Conservation (phyloP, 495 filamentous ascomycete species). For the Aspergillus baeticus region DNA sequence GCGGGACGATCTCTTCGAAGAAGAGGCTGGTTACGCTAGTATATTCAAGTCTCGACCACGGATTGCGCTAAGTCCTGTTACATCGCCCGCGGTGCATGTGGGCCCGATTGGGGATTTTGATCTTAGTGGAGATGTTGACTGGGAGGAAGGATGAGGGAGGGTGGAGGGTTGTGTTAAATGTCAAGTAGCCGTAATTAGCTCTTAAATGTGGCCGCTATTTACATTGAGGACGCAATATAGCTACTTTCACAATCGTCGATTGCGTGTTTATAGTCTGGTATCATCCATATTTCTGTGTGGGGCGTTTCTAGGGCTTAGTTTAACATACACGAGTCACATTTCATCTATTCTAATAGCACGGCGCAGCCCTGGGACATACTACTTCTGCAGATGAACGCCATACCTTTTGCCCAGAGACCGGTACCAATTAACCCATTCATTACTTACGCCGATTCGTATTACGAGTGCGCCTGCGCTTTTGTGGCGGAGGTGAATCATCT, state of each 20-base stretch:
- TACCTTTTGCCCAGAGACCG: neutral
- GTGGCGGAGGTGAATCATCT: constrained; percentile 10
- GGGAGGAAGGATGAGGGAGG: neutral
- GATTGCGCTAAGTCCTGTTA: constrained; percentile 71
- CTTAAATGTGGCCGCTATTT: too few relatives aligned
- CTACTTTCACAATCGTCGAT: too few relatives aligned
- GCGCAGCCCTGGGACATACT: too few relatives aligned
- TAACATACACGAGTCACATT: too few relatives aligned
- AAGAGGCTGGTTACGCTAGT: constrained; percentile 75
- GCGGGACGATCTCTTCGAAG: constrained; percentile 58
- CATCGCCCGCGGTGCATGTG: constrained; percentile 54
- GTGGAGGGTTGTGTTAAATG: neutral
- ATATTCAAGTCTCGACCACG: constrained; percentile 85
- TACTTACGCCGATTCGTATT: constrained; percentile 4
- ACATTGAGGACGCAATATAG: too few relatives aligned
- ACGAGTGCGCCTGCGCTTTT: constrained; percentile 28
- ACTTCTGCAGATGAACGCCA: too few relatives aligned
- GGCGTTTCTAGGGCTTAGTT: too few relatives aligned
- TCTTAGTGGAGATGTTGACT: constrained; percentile 18
- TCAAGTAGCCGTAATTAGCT: too few relatives aligned
- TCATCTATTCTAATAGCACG: too few relatives aligned
- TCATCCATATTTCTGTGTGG: too few relatives aligned
- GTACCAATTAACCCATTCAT: neutral
- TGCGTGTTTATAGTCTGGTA: too few relatives aligned
- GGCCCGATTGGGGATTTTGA: constrained; percentile 34